Base-by-base conservation (phyloP, 164 flowering plant species). In the Buxus sempervirens region DNA sequence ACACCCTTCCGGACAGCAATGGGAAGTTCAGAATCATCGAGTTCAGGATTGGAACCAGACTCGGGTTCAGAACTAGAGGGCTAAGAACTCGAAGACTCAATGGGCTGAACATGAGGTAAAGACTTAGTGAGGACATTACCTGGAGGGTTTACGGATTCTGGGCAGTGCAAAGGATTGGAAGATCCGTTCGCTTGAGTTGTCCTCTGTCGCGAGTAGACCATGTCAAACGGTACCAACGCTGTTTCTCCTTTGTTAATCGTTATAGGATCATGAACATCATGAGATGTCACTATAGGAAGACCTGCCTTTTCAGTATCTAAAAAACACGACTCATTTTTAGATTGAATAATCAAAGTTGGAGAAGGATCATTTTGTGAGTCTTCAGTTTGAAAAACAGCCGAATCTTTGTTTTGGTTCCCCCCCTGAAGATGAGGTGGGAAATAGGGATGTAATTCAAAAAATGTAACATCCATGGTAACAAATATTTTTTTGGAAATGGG, bases 1-100 rank as follows among this genome's bases (percentile, higher is more conserved):
- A 60, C 32, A 60, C 62, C 62, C 26, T 60, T 60, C 41, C 62
- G 36, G 15, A 60, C 27, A 60, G 32, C 62, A 23, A 60, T 60
- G 20, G 62, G 32, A 25, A 60, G 41, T n/a, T 60, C 28, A 60
- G 51, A 45, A 10, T 45, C 51, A 45, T 45, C 51, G 51, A 45
- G 12, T 15, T 45, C 51, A 45, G 51, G 51, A 45, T 45, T 45
- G 51, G 51, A 45, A 15, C 51, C 51, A 45, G 51, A 45, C 51
- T 45, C 51, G 18, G 51, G 51, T 45, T 45, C 51, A 10, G 51
- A 45, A 45, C 51, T 45, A 45, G 51, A 41, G 45, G 45, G 12
- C 45, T 41, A 5, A 41, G 45, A 41, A 5, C 45, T 41, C 45
- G 45, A 45, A 45, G 51, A 45, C 18, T 1, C 5, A 45, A 45